Percentiles rank a stretch among this genome's conserved stretches.
phyloP scores from a whole-genome alignment of 352 stramenopile species.

The Pythium scleroteichum region DNA sequence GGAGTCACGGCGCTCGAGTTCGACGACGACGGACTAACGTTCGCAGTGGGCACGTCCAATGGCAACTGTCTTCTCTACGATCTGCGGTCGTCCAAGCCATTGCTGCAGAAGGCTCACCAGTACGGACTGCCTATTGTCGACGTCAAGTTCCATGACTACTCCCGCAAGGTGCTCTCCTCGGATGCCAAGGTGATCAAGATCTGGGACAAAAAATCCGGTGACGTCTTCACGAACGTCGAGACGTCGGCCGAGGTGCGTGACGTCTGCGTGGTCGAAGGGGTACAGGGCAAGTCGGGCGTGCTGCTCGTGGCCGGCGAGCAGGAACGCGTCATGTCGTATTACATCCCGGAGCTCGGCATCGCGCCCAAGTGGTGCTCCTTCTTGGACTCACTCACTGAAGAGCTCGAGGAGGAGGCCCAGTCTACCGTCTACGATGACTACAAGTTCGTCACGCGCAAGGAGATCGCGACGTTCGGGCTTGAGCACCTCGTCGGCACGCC shows the following conservation, averaged over 20 bases:
- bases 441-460: conserved; percentile 96
- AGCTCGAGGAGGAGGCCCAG: conserved; percentile 96
- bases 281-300: conserved; percentile 92
- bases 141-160: conserved; percentile 92
- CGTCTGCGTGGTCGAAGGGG: conserved; percentile 93
- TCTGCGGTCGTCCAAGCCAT: conserved; percentile 92
- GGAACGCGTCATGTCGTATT: conserved; percentile 97
- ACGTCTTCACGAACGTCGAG: conserved; percentile 97
- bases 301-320: conserved; percentile 97
- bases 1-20: conserved; percentile 95
- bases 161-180: conserved; percentile 91
- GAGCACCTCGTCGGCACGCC: conserved; percentile 97
- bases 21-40: conserved; percentile 93
- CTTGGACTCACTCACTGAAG: conserved; percentile 98
- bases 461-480: conserved; percentile 96
- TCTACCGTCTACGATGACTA: conserved; percentile 98
- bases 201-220: conserved; percentile 92
- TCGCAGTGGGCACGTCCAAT: conserved; percentile 93
- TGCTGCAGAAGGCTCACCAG: conserved; percentile 97
- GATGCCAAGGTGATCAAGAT: conserved; percentile 99
- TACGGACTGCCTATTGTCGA: conserved; percentile 96
- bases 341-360: conserved; percentile 96
- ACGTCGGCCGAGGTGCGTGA: conserved; percentile 95
- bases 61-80: conserved; percentile 96
- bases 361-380: conserved; percentile 99